A percentile compares a stretch with the other conserved stretches of the same genome.
phyloP scores from a whole-genome alignment of 2,329 filamentous ascomycete genomes.

The Calonectria pauciramosa region DNA sequence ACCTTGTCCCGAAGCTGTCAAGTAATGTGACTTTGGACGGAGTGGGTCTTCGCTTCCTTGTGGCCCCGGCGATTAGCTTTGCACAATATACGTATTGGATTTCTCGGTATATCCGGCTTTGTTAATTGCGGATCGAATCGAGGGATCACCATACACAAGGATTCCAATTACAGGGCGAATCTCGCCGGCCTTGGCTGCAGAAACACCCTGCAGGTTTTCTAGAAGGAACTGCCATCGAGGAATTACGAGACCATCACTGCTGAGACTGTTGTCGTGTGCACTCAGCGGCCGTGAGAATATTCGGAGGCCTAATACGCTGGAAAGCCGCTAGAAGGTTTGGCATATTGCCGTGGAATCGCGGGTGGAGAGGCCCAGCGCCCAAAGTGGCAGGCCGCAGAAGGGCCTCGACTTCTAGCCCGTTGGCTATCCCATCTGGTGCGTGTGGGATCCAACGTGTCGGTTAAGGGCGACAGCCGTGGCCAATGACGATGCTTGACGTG shows the following conservation, averaged over 20 bases:
- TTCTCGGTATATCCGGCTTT: conserved; percentile 1
- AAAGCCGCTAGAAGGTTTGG: conserved; percentile 13
- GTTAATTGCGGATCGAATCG: not conserved
- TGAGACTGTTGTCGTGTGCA: not conserved
- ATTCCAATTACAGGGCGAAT: not conserved
- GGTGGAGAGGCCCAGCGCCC: not conserved
- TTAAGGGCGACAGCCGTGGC: not conserved
- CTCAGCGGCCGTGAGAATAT: not conserved
- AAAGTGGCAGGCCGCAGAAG: not conserved
- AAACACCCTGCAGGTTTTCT: not conserved
- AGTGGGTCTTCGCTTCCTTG: conserved; percentile 9
- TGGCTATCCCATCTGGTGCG: not conserved
- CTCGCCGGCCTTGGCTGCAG: not conserved
- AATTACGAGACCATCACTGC: not conserved
- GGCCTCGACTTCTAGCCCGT: not conserved
- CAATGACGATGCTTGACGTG: conserved; percentile 1
- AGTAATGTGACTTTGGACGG: conserved; percentile 9
- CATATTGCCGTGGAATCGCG: not conserved
- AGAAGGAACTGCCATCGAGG: not conserved
- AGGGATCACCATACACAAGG: not conserved
- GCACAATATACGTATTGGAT: not conserved
- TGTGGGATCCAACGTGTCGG: conserved; percentile 4
- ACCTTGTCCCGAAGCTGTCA: conserved; percentile 13
- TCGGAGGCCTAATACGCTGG: not conserved
- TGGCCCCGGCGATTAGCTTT: conserved; percentile 9